Evolutionary conservation across 2,329 filamentous ascomycete species (phyloP).

Genomic region (Verticillium albo-atrum): DNA sequence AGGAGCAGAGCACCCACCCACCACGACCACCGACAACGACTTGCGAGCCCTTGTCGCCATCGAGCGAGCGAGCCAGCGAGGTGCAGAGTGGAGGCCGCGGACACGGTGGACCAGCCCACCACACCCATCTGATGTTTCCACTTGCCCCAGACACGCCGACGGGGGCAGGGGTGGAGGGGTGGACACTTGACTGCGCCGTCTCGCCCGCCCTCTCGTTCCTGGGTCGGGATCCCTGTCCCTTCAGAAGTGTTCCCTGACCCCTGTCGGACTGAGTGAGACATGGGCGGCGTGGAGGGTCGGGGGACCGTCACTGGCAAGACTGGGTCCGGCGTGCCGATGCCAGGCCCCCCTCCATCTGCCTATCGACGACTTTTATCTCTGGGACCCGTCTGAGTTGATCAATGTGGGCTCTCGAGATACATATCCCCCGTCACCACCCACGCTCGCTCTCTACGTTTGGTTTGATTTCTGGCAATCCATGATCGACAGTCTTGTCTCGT

Average conservation of each 20-base stretch:
- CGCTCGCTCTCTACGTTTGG: constrained; percentile 25
- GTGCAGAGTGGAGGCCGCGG: neutral
- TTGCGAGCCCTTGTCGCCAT: neutral
- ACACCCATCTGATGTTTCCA: constrained; percentile 36
- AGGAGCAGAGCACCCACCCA: neutral
- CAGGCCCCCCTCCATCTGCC: constrained; percentile 14
- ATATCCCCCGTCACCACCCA: constrained; percentile 45
- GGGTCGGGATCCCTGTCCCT: constrained; percentile 19
- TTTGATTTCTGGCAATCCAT: constrained; percentile 35
- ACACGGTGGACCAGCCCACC: constrained; percentile 8
- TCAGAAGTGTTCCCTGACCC: constrained; percentile 11
- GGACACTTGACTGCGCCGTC: constrained; percentile 16
- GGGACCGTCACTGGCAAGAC: constrained; percentile 12
- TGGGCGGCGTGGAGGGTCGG: constrained; percentile 19
- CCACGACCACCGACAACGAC: neutral
- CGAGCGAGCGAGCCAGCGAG: neutral
- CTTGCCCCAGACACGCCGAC: constrained; percentile 38
- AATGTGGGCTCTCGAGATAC: constrained; percentile 35
- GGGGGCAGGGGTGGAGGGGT: constrained; percentile 15
- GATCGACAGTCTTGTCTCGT: constrained; percentile 20
- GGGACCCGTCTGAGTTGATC: constrained; percentile 26
- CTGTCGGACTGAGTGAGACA: constrained; percentile 50
- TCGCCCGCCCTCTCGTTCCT: constrained; percentile 23
- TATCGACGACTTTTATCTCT: constrained; percentile 34
- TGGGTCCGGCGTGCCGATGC: constrained; percentile 17